Conservation (phyloP, 345 rosid genomes). For the Ailanthus altissimus region DNA sequence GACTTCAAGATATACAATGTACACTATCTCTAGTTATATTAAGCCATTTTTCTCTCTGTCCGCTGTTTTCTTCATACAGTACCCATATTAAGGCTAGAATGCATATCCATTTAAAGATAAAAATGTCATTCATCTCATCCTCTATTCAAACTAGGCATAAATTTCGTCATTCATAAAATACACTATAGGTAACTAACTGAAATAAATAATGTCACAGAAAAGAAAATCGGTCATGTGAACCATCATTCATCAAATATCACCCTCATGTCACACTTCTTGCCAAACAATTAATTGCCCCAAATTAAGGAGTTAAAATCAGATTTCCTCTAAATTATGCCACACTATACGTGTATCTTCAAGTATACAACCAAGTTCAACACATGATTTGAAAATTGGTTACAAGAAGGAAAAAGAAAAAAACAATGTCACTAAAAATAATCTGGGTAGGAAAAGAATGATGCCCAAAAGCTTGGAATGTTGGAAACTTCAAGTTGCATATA, state of each 20-base stretch:
- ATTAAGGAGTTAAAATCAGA: neutral
- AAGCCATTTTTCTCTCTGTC: neutral
- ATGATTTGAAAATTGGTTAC: neutral
- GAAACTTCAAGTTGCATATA: constrained; percentile 13
- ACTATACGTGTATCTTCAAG: neutral
- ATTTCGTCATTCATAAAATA: neutral
- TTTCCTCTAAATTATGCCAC: neutral
- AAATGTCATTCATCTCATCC: neutral
- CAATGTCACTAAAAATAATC: neutral
- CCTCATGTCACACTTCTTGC: neutral
- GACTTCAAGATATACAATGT: neutral
- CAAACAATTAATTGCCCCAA: neutral
- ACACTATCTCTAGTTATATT: neutral
- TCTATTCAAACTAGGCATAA: neutral
- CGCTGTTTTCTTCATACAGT: neutral
- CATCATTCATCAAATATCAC: neutral
- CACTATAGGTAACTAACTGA: neutral
- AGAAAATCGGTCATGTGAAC: neutral
- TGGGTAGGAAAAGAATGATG: neutral
- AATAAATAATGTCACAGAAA: neutral
- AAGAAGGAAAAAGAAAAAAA: neutral
- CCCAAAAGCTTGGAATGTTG: neutral
- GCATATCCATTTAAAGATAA: neutral
- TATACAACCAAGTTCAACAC: neutral
- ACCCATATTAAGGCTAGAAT: neutral